A percentile compares a stretch with the other conserved stretches of the same genome.
phyloP scores from a whole-genome alignment of 2,329 filamentous ascomycete genomes.

The Dothistroma pini region DNA sequence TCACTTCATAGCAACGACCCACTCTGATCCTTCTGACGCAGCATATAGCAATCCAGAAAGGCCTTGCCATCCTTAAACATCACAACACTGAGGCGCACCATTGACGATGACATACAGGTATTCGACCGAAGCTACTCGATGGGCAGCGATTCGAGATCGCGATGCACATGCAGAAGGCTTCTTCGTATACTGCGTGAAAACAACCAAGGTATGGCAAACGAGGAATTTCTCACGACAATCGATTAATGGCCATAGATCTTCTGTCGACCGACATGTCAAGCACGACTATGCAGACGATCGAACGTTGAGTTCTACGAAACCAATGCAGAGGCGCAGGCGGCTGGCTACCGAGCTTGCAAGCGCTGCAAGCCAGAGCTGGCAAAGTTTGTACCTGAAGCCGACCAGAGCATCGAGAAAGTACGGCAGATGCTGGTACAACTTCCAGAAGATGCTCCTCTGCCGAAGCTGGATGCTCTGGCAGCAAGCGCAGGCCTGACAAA shows the following conservation, averaged over 20 bases:
- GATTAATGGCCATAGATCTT: slow-evolving; percentile 42
- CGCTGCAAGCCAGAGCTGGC: slow-evolving; percentile 50
- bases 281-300: slow-evolving; percentile 56
- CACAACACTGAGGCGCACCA: not conserved
- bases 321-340: slow-evolving; percentile 45
- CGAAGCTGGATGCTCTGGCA: slow-evolving; percentile 47
- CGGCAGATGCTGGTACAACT: slow-evolving; percentile 11
- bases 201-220: slow-evolving; percentile 38
- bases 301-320: slow-evolving; percentile 55
- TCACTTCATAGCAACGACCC: not conserved
- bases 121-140: slow-evolving; percentile 8
- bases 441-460: slow-evolving; percentile 6
- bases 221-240: not conserved
- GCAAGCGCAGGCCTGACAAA: slow-evolving; percentile 52
- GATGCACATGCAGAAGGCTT: slow-evolving; percentile 15
- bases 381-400: slow-evolving; percentile 21
- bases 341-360: slow-evolving; percentile 56
- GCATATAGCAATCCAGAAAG: no score
- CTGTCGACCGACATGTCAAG: slow-evolving; percentile 59
- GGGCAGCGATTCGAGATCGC: slow-evolving; percentile 14
- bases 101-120: not conserved
- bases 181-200: slow-evolving; percentile 57
- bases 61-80: not conserved
- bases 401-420: slow-evolving; percentile 13
- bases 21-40: not conserved